These are phyloP conservation scores for Candida montana DNA, from an alignment of 805 yeast species.

Conservation along the genomic window DNA sequence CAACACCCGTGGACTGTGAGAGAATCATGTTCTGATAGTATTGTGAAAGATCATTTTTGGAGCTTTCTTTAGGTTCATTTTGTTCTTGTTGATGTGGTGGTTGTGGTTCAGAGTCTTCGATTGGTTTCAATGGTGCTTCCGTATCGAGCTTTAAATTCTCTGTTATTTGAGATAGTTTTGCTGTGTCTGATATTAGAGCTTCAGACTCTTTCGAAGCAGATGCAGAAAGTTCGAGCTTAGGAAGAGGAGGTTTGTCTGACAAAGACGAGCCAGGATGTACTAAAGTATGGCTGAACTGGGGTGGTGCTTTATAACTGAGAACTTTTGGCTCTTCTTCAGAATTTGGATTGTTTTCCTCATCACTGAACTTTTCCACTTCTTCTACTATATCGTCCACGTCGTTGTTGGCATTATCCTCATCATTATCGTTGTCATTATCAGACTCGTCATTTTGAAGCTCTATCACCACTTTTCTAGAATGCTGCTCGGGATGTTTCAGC, in stretches of 20 bases:
- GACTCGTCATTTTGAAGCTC: conserved; percentile 12
- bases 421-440: conserved; percentile 9
- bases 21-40: conserved; percentile 39
- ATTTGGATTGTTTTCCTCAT: conserved; percentile 9
- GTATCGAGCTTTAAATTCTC: conserved; percentile 7
- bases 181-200: not conserved
- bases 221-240: not conserved
- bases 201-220: too few relatives aligned
- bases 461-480: conserved; percentile 10
- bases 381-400: conserved; percentile 13
- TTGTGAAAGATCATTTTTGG: conserved; percentile 23
- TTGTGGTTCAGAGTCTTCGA: too few relatives aligned
- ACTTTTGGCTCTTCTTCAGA: conserved; percentile 2
- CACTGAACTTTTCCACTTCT: conserved; percentile 24
- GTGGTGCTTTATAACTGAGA: conserved; percentile 20
- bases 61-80: conserved; percentile 16
- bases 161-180: conserved; percentile 6
- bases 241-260: not conserved
- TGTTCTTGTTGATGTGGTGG: conserved; percentile 5
- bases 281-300: conserved; percentile 21
- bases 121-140: not conserved
- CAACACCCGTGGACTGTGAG: conserved; percentile 51
- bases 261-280: conserved; percentile 10
- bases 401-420: conserved; percentile 8
- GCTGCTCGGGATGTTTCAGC: conserved; percentile 19